Evolutionary conservation across 495 filamentous ascomycete genomes (phyloP), one percentile per base, ranked within the genome.

Genomic region (Mytilinidion resinicola): DNA sequence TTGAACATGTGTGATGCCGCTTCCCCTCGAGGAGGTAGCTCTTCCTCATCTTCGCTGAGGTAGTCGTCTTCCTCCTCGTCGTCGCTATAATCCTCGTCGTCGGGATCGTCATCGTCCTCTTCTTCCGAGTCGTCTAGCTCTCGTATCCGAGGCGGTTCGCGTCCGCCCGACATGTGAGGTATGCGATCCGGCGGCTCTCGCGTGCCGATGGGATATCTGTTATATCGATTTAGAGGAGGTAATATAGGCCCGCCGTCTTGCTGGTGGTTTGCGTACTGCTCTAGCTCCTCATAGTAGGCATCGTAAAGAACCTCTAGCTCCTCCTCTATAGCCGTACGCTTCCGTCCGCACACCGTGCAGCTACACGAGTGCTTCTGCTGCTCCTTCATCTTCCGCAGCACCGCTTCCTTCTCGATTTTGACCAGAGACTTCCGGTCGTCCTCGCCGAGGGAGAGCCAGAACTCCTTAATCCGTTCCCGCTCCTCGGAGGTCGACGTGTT

Each of bases 361-460:
- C 91, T 96, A 74, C 93, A 99, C 3, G 93, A 97, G 69, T 97
- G 93, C 73, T 96, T 97, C 71, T 99, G 93, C 73, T 99, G 93
- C 71, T 99, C 95, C 75, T 99, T 98, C 93, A 99, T 99, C 75
- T 99, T 99, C 63, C 88, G 88, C 52, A 99, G 73, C 1, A 99
- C 93, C 6, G 95, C 93, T 74, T 97, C 91, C 70, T 99, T 99
- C 74, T 99, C 93, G 10, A 99, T 91, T 71, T 96, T 96, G 61
- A 99, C 91, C 39, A 99, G 76, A 4, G 89, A 90, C 60, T 92
- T 89, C 51, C 93, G 85, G 58, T 99, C 92, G 44, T 91, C 87
- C 70, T 99, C 95, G 56, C 90, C 89, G 25, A 99, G 73, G n/a
- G 90, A 91, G 36, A 99, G 79, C 93, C 93, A 99, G 73, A 97